phyloP scores from a whole-genome alignment of 176 grass and related monocot genomes.

The Echinochloa phyllopogon region DNA sequence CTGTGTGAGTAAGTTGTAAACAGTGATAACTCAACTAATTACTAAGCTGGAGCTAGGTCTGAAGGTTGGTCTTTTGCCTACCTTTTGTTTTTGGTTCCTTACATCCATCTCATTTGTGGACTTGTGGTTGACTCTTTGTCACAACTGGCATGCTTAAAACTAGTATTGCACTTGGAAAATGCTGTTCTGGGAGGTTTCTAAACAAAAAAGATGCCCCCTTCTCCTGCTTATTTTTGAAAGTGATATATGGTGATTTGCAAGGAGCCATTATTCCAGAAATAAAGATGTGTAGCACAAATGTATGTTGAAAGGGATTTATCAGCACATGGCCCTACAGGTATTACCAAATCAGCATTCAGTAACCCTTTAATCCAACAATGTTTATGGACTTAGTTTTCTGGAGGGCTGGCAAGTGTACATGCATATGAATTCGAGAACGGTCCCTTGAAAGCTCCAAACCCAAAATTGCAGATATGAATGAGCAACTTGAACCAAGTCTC shows the following conservation, averaged over 20 bases:
- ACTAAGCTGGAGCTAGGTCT: background rate
- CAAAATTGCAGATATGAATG: background rate
- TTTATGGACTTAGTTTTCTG: background rate
- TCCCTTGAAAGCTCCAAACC: background rate
- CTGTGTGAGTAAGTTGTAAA: background rate
- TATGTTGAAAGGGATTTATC: background rate
- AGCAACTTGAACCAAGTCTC: too few relatives aligned
- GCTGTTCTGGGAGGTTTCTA: background rate
- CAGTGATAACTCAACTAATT: conserved; percentile 1
- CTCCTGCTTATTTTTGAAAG: background rate
- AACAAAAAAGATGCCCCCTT: background rate
- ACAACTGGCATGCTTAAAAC: background rate
- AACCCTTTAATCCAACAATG: background rate
- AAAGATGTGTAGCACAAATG: background rate
- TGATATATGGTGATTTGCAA: conserved; percentile 3
- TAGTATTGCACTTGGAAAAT: background rate
- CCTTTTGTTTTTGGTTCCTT: background rate
- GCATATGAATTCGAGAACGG: background rate
- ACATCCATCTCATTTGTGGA: background rate
- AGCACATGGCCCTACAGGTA: background rate
- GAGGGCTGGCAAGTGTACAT: background rate
- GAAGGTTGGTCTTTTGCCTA: background rate
- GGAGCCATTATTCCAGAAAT: background rate
- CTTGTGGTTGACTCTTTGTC: background rate
- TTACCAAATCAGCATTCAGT: conserved; percentile 6